Percentiles rank a stretch among this genome's conserved stretches.
Conservation (phyloP, 1,284 basidiomycete genomes). For the Ustilago hordei region DNA sequence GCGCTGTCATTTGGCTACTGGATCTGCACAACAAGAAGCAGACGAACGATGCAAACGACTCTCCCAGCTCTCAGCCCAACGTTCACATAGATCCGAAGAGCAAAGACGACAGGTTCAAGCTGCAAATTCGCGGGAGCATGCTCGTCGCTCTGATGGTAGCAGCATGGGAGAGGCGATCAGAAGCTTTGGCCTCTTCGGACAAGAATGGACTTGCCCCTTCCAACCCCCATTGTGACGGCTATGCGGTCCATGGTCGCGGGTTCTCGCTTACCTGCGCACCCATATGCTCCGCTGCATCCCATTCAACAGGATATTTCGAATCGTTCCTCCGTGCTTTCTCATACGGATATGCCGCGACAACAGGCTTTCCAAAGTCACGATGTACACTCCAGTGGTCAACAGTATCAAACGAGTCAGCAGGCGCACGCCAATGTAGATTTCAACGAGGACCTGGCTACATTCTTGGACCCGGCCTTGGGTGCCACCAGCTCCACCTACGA, state of each 20-base stretch:
- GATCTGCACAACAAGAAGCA: constrained; percentile 8
- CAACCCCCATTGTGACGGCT: constrained; percentile 17
- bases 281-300: not conserved
- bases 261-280: not conserved
- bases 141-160: constrained; percentile 21
- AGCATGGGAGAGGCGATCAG: constrained; percentile 25
- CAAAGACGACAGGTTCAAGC: not conserved
- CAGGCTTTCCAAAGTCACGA: not conserved
- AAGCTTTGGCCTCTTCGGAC: constrained; percentile 7
- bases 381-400: not conserved
- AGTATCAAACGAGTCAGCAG: not conserved
- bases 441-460: not conserved
- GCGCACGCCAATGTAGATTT: not conserved
- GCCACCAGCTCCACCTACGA: constrained; percentile 1
- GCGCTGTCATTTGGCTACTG: constrained; percentile 21
- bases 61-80: constrained; percentile 1
- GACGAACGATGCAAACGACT: not conserved
- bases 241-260: constrained; percentile 10
- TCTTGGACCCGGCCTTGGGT: not conserved
- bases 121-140: constrained; percentile 20
- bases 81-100: constrained; percentile 3
- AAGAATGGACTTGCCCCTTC: not conserved
- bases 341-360: not conserved
- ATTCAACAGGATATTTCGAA: not conserved
- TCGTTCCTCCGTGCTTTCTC: not conserved